A percentile compares a stretch with the other conserved stretches of the same genome.
phyloP scores from a whole-genome alignment of 2,329 filamentous ascomycete species.

The Aspergillus jensenii region DNA sequence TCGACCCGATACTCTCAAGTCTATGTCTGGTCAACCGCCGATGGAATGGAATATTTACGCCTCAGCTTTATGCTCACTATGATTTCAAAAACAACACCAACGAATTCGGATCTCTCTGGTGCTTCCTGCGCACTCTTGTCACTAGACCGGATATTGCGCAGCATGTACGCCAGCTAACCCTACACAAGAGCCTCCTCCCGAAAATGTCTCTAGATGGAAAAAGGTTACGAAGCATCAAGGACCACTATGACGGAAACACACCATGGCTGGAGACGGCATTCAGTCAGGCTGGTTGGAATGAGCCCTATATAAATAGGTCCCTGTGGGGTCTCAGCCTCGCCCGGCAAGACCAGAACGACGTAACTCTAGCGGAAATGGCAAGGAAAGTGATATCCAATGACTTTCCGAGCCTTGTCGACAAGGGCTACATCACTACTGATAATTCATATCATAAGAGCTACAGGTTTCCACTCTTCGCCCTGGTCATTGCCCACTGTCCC shows the following conservation, averaged over 20 bases:
- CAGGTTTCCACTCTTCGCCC: not conserved
- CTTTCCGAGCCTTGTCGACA: not conserved
- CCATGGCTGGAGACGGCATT: not conserved
- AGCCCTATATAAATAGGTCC: not conserved
- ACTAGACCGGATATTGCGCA: not conserved
- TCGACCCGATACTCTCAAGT: not conserved
- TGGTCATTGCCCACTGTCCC: not conserved
- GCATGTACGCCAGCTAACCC: not conserved
- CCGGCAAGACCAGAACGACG: not conserved
- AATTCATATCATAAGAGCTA: not conserved
- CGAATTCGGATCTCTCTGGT: not conserved
- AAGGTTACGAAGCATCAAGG: not conserved
- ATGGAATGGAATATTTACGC: not conserved
- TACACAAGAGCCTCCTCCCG: not conserved
- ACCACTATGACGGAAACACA: not conserved
- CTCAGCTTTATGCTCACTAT: not conserved
- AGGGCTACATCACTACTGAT: no score
- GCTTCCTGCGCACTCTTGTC: not conserved
- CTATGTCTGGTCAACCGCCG: not conserved
- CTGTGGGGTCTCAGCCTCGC: not conserved
- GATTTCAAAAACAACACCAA: not conserved
- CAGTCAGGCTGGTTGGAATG: not conserved
- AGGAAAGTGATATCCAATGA: not conserved
- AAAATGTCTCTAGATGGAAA: not conserved
- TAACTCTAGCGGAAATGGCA: not conserved